Base-by-base conservation (phyloP, 345 rosid species). In the Barbarea vulgaris region DNA sequence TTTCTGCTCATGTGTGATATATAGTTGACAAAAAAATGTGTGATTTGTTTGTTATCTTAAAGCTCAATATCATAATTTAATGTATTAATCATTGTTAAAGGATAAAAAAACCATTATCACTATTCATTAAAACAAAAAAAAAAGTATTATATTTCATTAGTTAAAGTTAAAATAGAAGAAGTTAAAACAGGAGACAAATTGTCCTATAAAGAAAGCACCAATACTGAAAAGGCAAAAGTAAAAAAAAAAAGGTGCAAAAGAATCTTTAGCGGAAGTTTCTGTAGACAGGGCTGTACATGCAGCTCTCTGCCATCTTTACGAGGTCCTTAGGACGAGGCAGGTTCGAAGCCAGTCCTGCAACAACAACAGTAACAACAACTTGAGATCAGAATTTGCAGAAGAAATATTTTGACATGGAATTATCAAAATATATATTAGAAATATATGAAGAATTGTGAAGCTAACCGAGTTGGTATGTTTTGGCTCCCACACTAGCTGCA, bases 251-350 rank as follows among this genome's bases (percentile, higher is more conserved):
- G 18, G 31, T 4, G 61, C 28, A 76, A 44, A 33, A 44, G 21
- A 64, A 14, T 41, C 46, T 77, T 92, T 74, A 95, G 30, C 94
- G 96, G 72, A 89, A 96, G 89, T 68, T 80, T 62, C 93, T 83
- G 86, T 96, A 93, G 53, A 81, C 66, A 25, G 97, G 94, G 71
- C 91, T 88, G 88, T 90, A 93, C 98, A 95, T 90, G 93, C 98
- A 89, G 85, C 94, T 90, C 86, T 95, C 98, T 1, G 98, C 97
- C 64, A 81, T 81, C 80, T 84, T 77, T 13, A 91, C 89, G 1
- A 96, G 87, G 79, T 96, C 87, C 79, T 86, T 67, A 0, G 99
- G 98, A 56, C 85, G 98, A 75, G 98, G 98, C 22, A 93, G 96
- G 57, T 76, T 88, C 44, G 98, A 87, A 57, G 99, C 97, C 69